Conservation (phyloP, 2,329 filamentous ascomycete species). For the Cordyceps cateniannulata region DNA sequence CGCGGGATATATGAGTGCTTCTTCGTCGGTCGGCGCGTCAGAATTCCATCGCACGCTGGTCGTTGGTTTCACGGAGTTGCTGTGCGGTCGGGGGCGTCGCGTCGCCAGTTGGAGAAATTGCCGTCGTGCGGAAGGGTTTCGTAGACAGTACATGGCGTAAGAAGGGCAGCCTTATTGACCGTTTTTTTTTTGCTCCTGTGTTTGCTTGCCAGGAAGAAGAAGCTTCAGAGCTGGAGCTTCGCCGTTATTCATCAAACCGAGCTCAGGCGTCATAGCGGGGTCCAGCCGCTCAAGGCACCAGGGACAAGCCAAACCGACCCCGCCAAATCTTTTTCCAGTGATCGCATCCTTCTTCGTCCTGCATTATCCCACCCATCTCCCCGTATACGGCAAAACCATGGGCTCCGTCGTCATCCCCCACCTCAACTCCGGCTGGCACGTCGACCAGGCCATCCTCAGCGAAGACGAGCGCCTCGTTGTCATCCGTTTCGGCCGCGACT, state of each 20-base stretch:
- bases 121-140: not conserved
- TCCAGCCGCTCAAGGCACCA: not conserved
- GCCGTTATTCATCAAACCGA: slow-evolving; percentile 10
- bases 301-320: not conserved
- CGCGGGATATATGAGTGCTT: slow-evolving; percentile 35
- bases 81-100: not conserved
- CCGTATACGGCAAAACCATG: slow-evolving; percentile 29
- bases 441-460: slow-evolving; percentile 85
- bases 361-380: not conserved
- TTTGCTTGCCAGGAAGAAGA: not conserved
- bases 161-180: no score
- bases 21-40: not conserved
- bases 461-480: slow-evolving; percentile 92
- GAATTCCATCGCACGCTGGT: not conserved
- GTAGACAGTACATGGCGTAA: not conserved
- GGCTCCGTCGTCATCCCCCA: slow-evolving; percentile 91
- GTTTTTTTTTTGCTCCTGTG: not conserved
- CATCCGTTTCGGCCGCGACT: slow-evolving; percentile 87
- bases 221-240: not conserved
- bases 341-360: not conserved
- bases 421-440: slow-evolving; percentile 89
- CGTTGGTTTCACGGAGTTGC: not conserved
- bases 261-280: slow-evolving; percentile 9
- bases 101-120: not conserved
- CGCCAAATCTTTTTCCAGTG: slow-evolving; percentile 4